phyloP scores from a whole-genome alignment of 352 stramenopile genomes.

The Phytopythium aichiense region DNA sequence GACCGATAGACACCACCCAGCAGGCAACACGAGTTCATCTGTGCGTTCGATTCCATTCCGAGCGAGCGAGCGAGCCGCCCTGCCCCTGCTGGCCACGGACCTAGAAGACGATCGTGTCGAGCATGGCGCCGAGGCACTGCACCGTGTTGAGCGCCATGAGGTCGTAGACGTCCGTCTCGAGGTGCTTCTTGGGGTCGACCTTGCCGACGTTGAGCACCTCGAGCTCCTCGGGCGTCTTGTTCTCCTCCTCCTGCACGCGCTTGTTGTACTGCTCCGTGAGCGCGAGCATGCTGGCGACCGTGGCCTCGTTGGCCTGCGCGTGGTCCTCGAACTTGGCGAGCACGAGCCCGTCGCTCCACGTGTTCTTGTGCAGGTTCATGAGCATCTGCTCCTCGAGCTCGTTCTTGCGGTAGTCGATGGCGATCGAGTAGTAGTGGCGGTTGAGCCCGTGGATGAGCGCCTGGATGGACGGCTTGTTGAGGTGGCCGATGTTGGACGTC shows the following conservation, averaged over 20 bases:
- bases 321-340: constrained; percentile 96
- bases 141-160: constrained; percentile 99
- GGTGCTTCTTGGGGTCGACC: constrained; percentile 92
- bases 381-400: constrained; percentile 99
- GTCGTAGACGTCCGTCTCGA: constrained; percentile 94
- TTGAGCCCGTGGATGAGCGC: constrained; percentile 99
- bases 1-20: too few relatives aligned
- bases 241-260: constrained; percentile 91
- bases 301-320: constrained; percentile 89
- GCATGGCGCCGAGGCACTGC: constrained; percentile 97
- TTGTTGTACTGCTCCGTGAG: constrained; percentile 98
- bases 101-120: constrained; percentile 99
- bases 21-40: too few relatives aligned
- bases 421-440: constrained; percentile 98
- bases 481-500: constrained; percentile 98
- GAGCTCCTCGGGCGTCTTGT: constrained; percentile 97
- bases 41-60: too few relatives aligned
- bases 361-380: constrained; percentile 98
- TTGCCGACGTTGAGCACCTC: constrained; percentile 98
- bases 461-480: constrained; percentile 99
- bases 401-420: constrained; percentile 98
- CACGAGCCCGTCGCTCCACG: constrained; percentile 95
- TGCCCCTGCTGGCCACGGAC: not conserved
- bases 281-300: constrained; percentile 93
- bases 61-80: too few relatives aligned